Conservation (phyloP, 805 yeast species). For the Grigorovia jiainica region DNA sequence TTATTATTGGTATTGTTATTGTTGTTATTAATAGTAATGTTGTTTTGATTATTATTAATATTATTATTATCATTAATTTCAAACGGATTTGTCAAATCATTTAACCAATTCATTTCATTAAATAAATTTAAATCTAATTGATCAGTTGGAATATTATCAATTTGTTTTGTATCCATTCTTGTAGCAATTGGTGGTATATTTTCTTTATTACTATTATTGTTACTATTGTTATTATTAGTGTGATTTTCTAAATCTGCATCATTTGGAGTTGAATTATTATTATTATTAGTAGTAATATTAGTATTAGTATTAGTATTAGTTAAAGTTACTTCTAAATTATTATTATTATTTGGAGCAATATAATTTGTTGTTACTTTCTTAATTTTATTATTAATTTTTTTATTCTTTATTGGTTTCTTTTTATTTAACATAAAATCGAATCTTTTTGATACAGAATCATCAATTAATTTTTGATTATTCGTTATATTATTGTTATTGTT, state of each 20-base stretch:
- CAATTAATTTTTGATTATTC: conserved; percentile 18
- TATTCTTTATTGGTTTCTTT: conserved; percentile 1
- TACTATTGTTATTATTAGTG: neutral
- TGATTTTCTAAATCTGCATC: conserved; percentile 3
- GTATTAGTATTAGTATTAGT: neutral
- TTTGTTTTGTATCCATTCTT: conserved; percentile 2
- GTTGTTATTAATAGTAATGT: conserved; percentile 1
- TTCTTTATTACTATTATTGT: conserved; percentile 15
- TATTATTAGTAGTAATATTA: neutral
- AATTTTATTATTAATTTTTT: neutral
- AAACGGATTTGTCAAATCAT: conserved; percentile 10
- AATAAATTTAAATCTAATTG: conserved; percentile 12
- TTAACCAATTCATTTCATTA: conserved; percentile 19
- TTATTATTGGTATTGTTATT: neutral
- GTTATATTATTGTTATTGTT: conserved; percentile 22
- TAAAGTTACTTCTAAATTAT: too few relatives aligned
- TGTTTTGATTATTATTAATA: neutral
- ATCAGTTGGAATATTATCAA: conserved; percentile 1
- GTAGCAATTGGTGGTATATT: conserved; percentile 19
- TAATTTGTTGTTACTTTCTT: neutral
- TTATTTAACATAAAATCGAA: conserved; percentile 28
- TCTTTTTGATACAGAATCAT: conserved; percentile 26
- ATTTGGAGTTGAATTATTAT: neutral
- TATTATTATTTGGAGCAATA: too few relatives aligned
- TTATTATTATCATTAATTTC: neutral